These are phyloP conservation scores for Caulochytrium protostelioides DNA, from an alignment of 371 early-diverging fungal genomes.

Conservation along the genomic window DNA sequence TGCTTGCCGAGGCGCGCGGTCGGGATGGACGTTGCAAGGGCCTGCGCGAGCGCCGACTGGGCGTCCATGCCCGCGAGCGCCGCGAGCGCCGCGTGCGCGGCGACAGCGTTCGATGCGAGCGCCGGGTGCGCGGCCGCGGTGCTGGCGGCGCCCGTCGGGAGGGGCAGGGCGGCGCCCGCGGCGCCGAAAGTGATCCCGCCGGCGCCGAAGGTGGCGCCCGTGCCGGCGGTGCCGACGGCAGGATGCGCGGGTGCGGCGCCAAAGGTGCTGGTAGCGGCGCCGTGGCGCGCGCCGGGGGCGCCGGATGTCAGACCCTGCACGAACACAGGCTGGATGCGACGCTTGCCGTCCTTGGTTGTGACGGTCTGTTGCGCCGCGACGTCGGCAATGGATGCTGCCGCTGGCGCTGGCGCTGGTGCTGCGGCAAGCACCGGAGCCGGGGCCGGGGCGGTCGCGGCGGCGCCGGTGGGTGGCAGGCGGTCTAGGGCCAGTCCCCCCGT, in stretches of 20 bases:
- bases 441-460: not conserved
- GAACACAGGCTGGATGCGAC: conserved; percentile 50
- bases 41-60: too few relatives aligned
- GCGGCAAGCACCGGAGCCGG: conserved; percentile 2
- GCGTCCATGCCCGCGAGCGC: too few relatives aligned
- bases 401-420: conserved; percentile 8
- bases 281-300: not conserved
- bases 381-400: conserved; percentile 3
- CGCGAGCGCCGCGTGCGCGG: too few relatives aligned
- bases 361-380: conserved; percentile 26
- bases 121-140: too few relatives aligned
- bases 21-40: too few relatives aligned
- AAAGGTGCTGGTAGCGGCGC: too few relatives aligned
- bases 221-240: not conserved
- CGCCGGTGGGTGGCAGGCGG: conserved; percentile 11
- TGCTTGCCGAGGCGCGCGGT: too few relatives aligned
- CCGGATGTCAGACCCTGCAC: conserved; percentile 4
- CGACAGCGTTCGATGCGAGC: too few relatives aligned
- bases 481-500: conserved; percentile 11
- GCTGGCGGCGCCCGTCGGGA: too few relatives aligned
- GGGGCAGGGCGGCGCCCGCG: too few relatives aligned
- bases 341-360: conserved; percentile 52
- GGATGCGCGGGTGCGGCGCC: too few relatives aligned
- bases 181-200: too few relatives aligned
- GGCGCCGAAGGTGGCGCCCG: conserved; percentile 1